phyloP scores from a whole-genome alignment of 257 asterid species.

The Nicotiana sylvestris region DNA sequence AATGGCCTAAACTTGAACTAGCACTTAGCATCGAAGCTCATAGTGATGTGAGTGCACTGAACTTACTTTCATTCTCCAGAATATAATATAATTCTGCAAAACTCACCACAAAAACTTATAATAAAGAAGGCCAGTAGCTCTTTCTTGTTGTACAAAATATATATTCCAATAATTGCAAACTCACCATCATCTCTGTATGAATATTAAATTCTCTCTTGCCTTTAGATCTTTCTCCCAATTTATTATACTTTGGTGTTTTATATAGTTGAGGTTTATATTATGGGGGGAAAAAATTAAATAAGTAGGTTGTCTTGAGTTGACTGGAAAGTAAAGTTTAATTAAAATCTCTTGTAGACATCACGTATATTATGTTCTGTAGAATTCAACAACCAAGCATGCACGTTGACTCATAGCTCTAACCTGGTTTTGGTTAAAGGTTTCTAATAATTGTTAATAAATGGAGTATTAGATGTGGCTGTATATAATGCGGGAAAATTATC shows the following conservation, averaged over 20 bases:
- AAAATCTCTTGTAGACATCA: neutral
- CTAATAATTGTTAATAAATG: too few species aligned
- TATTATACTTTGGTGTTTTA: too few species aligned
- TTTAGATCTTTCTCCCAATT: too few species aligned
- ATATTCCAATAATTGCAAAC: too few species aligned
- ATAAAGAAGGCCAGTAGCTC: too few species aligned
- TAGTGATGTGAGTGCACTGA: conserved; percentile 74
- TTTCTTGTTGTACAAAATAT: too few species aligned
- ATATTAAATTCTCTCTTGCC: too few species aligned
- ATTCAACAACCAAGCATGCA: neutral
- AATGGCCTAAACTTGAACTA: conserved; percentile 89
- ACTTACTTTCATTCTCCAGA: conserved; percentile 80
- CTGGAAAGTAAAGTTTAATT: neutral
- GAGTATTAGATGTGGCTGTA: too few species aligned
- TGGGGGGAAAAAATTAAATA: too few species aligned
- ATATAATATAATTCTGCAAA: conserved; percentile 23
- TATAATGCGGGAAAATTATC: too few species aligned
- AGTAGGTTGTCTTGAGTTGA: neutral
- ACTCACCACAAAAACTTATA: too few species aligned
- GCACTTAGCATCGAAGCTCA: conserved; percentile 90
- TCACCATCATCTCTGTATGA: too few species aligned
- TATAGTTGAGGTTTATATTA: neutral
- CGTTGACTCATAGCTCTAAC: neutral
- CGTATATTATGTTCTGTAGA: neutral
- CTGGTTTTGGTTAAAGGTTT: neutral